phyloP scores from a whole-genome alignment of 106 monocot species.

The Acorus gramineus region DNA sequence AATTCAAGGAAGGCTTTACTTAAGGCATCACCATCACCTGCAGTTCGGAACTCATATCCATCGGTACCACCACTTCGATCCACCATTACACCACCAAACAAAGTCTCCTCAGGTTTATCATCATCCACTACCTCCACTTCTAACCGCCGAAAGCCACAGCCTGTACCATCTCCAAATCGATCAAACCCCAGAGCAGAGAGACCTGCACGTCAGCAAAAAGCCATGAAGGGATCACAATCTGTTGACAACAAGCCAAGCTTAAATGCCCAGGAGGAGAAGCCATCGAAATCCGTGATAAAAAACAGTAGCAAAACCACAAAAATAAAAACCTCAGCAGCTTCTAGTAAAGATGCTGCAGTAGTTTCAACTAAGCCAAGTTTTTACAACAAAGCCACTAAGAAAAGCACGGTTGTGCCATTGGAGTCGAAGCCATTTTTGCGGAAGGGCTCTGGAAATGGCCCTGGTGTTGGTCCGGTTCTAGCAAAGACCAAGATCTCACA shows the following conservation, averaged over 20 bases:
- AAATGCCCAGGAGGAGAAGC: conserved; percentile 39
- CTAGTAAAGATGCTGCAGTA: conserved; percentile 29
- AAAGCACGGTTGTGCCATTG: conserved; percentile 78
- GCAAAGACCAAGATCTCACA: conserved; percentile 27
- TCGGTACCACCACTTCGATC: conserved; percentile 31
- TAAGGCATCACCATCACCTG: conserved; percentile 5
- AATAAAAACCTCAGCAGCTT: conserved; percentile 18
- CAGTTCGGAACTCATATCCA: conserved; percentile 32
- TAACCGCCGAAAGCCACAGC: conserved; percentile 32
- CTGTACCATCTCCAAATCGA: conserved; percentile 23
- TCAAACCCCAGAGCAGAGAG: conserved; percentile 30
- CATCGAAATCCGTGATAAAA: conserved; percentile 23
- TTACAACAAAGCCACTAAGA: conserved; percentile 73
- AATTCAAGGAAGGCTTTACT: conserved; percentile 42
- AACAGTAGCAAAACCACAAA: conserved; percentile 26
- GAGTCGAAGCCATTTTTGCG: conserved; percentile 68
- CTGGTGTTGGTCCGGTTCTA: conserved; percentile 15
- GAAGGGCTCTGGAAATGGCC: conserved; percentile 37
- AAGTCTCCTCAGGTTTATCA: conserved; percentile 17
- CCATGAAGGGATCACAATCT: conserved; percentile 18
- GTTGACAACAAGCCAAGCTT: conserved; percentile 21
- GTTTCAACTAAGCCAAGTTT: conserved; percentile 43
- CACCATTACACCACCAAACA: conserved; percentile 29
- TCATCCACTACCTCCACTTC: conserved; percentile 5
- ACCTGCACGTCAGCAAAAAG: conserved; percentile 16